Evolutionary conservation across 208 protist genomes (phyloP).

Genomic region (Herpetomonas samuelpessoai): DNA sequence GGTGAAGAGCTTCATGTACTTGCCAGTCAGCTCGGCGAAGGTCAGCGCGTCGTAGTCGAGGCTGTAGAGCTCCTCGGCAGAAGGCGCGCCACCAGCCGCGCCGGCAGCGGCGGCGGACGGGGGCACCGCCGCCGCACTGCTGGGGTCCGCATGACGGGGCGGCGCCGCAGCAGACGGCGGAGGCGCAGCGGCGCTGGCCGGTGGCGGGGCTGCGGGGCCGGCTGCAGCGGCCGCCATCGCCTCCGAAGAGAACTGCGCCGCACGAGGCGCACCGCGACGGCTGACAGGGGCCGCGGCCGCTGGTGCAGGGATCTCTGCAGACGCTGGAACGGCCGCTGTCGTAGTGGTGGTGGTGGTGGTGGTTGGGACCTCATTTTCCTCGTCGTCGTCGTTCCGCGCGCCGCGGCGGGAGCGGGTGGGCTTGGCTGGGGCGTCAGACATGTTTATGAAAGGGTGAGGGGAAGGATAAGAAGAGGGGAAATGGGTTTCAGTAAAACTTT

Average conservation of each 20-base stretch:
- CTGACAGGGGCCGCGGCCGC: slow-evolving; percentile 12
- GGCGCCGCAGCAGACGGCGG: slow-evolving; percentile 5
- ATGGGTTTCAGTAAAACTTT: too few species aligned
- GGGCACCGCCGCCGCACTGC: not conserved
- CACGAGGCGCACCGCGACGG: not conserved
- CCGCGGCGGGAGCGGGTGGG: slow-evolving; percentile 3
- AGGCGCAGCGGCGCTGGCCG: not conserved
- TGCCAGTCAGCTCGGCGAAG: slow-evolving; percentile 34
- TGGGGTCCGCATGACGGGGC: slow-evolving; percentile 16
- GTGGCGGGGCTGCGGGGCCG: slow-evolving; percentile 10
- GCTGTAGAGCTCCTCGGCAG: slow-evolving; percentile 32
- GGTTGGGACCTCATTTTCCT: slow-evolving; percentile 4
- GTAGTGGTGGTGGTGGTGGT: not conserved
- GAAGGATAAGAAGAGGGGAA: too few species aligned
- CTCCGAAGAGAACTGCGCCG: slow-evolving; percentile 1
- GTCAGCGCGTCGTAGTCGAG: slow-evolving; percentile 67
- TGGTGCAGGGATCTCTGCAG: slow-evolving; percentile 8
- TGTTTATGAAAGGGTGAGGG: too few species aligned
- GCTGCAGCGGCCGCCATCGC: slow-evolving; percentile 3
- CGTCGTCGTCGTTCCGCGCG: slow-evolving; percentile 15
- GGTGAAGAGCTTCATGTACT: slow-evolving; percentile 33
- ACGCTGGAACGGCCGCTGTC: slow-evolving; percentile 1
- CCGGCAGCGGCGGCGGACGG: not conserved
- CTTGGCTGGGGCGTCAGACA: not conserved
- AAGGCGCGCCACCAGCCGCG: slow-evolving; percentile 10